Percentiles rank a stretch among this genome's conserved stretches.
Evolutionary conservation across 768 basidiomycete genomes (phyloP).

Genomic region (Strobilomyces dryophilus): DNA sequence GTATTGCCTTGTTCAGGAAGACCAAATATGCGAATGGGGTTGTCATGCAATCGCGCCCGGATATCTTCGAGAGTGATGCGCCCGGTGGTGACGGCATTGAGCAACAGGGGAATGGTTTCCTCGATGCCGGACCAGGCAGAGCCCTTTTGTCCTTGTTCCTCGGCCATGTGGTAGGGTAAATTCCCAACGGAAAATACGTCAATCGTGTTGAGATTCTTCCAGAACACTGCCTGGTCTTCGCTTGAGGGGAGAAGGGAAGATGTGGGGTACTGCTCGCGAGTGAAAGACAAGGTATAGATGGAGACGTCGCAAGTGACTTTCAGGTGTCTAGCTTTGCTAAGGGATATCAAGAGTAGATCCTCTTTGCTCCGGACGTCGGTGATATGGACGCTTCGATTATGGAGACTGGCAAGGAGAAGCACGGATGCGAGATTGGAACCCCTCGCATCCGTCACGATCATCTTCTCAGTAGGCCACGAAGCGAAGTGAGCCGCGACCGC

Average conservation of each 20-base stretch:
- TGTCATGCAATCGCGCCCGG: constrained; percentile 80
- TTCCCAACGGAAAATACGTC: constrained; percentile 90
- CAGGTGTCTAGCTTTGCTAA: constrained; percentile 91
- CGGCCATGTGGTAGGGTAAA: constrained; percentile 74
- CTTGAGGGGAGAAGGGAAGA: constrained; percentile 62
- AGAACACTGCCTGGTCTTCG: constrained; percentile 78
- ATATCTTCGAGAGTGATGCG: constrained; percentile 82
- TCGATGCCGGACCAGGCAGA: constrained; percentile 77
- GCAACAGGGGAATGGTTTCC: constrained; percentile 82
- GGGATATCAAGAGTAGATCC: constrained; percentile 83
- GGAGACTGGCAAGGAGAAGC: constrained; percentile 88
- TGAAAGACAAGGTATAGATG: constrained; percentile 88
- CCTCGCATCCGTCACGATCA: constrained; percentile 92
- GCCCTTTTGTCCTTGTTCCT: constrained; percentile 53
- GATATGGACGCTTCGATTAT: constrained; percentile 85
- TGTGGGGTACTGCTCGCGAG: constrained; percentile 64
- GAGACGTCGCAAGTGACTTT: constrained; percentile 97
- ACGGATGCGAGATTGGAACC: constrained; percentile 91
- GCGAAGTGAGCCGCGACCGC: constrained; percentile 83
- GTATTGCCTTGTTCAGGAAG: constrained; percentile 84
- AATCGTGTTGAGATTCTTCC: constrained; percentile 78
- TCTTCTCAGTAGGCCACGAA: constrained; percentile 86
- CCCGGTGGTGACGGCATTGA: constrained; percentile 80
- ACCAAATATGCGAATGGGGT: constrained; percentile 88
- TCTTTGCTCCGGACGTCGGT: constrained; percentile 84